Base-by-base conservation (phyloP, 306 rosid genomes). In the Citrullus colocynthis region DNA sequence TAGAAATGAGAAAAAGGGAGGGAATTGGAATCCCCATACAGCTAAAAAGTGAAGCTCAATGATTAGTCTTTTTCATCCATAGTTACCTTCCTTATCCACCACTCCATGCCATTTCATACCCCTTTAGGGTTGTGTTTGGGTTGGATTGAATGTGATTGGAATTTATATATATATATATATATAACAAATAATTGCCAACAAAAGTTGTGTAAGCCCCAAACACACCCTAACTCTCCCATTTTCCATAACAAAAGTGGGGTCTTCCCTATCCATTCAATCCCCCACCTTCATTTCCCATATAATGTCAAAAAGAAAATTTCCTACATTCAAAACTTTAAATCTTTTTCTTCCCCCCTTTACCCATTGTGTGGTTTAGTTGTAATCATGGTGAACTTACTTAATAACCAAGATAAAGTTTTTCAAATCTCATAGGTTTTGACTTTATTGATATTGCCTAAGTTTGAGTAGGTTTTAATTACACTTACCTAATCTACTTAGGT, bases 31-130 rank as follows among this genome's bases (percentile, higher is more conserved):
- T 28, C 20, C 55, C 57, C 93, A 79, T 82, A 82, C 83, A 81
- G 88, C 84, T 82, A 84, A 80, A 91, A 87, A 84, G 88, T 83
- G 80, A 82, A 84, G 80, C 75, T 85, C 82, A 87, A 83, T 85
- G 83, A 87, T 87, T 81, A 88, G 81, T 79, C 85, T 49, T 80
- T 89, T 78, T 82, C 88, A 80, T 84, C 62, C 76, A 79, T 78
- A 79, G 84, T 82, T 52, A 84, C 85, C 86, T 84, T 91, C 89
- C 93, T 84, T 87, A 81, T 88, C 93, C 76, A 71, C 76, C 59
- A 71, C 76, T 71, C 76, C 20, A 48, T 45, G 12, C 41, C 58
- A 45, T 45, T 21, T 21, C 76, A 44, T 85, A 64, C 84, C 85
- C 83, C 32, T 18, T 51, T 24, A 24, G 51, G 15, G 48, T 49